These are phyloP conservation scores for Epichloe typhina DNA, from an alignment of 2,329 filamentous ascomycete species.

Conservation along the genomic window DNA sequence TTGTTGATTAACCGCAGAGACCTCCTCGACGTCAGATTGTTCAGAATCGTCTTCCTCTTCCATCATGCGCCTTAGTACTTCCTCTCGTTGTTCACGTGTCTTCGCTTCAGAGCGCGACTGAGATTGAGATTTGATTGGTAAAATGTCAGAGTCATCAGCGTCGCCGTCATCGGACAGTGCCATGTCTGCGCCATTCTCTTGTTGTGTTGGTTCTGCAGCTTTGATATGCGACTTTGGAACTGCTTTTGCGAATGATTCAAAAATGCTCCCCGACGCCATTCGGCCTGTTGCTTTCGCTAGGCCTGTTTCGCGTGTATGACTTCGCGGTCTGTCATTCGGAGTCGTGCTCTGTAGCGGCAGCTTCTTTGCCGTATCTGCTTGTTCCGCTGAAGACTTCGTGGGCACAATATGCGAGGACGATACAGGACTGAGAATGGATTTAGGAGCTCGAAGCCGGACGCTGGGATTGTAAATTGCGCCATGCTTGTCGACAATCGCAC, in stretches of 20 bases:
- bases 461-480: constrained; percentile 3
- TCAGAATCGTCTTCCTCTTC: constrained; percentile 44
- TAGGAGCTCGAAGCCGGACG: constrained; percentile 3
- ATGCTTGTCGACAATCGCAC: background rate
- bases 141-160: constrained; percentile 24
- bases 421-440: background rate
- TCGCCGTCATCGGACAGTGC: constrained; percentile 27
- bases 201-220: constrained; percentile 31
- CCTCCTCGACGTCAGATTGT: constrained; percentile 24
- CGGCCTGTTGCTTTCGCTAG: constrained; percentile 33
- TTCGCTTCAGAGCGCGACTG: constrained; percentile 15
- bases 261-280: constrained; percentile 49
- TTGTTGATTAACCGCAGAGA: constrained; percentile 25
- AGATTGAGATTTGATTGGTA: constrained; percentile 12
- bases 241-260: constrained; percentile 66
- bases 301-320: background rate
- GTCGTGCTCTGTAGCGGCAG: constrained; percentile 12
- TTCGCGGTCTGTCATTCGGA: constrained; percentile 13
- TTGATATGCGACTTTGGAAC: constrained; percentile 23
- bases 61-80: constrained; percentile 28
- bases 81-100: constrained; percentile 24
- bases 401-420: background rate
- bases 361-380: constrained; percentile 17
- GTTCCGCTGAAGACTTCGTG: background rate
- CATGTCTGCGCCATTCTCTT: constrained; percentile 18